A percentile compares a stretch with the other conserved stretches of the same genome.
phyloP scores from a whole-genome alignment of 805 yeast genomes.

The Starmerella powellii region DNA sequence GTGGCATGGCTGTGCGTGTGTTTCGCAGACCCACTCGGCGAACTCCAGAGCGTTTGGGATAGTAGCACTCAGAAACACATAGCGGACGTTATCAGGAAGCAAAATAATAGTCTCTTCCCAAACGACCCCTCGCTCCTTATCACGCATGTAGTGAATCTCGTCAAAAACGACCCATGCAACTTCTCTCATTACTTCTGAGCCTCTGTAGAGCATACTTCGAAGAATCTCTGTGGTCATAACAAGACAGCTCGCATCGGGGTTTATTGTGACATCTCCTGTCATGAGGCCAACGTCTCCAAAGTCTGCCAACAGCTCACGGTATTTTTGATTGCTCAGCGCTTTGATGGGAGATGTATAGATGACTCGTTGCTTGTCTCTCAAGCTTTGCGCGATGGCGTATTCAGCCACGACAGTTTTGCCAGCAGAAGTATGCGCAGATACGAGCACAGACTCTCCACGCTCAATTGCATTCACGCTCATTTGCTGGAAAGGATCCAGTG shows the following conservation, averaged over 20 bases:
- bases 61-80: conserved; percentile 88
- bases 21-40: conserved; percentile 96
- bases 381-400: conserved; percentile 91
- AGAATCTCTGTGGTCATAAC: conserved; percentile 99
- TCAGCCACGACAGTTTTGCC: conserved; percentile 97
- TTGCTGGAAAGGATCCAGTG: conserved; percentile 93
- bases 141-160: conserved; percentile 98
- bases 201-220: conserved; percentile 91
- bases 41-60: conserved; percentile 97
- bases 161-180: conserved; percentile 98
- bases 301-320: conserved; percentile 81
- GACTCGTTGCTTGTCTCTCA: conserved; percentile 81
- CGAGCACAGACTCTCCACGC: conserved; percentile 84
- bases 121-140: conserved; percentile 94
- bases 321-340: conserved; percentile 88
- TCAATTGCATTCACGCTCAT: conserved; percentile 94
- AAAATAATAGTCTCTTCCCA: conserved; percentile 98
- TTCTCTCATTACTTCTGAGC: conserved; percentile 96
- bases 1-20: conserved; percentile 93
- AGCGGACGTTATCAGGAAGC: conserved; percentile 90
- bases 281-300: conserved; percentile 95
- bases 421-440: conserved; percentile 95
- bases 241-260: conserved; percentile 95
- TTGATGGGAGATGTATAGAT: conserved; percentile 93
- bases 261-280: conserved; percentile 98